Conservation (phyloP, 495 filamentous ascomycete genomes). For the Aspergillus egyptiacus region DNA sequence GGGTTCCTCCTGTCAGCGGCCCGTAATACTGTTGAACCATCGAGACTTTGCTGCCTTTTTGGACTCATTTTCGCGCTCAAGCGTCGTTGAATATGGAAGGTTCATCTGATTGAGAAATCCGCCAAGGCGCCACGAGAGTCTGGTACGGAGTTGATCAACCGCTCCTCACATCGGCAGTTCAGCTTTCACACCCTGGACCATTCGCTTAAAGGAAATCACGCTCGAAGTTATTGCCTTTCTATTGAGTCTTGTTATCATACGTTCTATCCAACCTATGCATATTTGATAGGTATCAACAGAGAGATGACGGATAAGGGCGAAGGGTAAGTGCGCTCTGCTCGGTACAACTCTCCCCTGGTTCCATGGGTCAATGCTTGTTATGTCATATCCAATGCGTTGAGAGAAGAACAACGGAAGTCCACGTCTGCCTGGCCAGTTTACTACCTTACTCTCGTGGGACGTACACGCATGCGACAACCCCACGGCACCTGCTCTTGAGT, state of each 20-base stretch:
- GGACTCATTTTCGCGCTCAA: neutral
- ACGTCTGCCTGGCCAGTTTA: neutral
- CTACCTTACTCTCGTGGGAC: too few species aligned
- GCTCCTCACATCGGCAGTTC: conserved; percentile 1
- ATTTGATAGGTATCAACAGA: conserved; percentile 6
- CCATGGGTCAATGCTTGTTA: conserved; percentile 6
- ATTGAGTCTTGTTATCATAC: neutral
- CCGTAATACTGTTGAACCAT: too few species aligned
- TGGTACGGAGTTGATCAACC: conserved; percentile 1
- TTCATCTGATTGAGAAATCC: neutral
- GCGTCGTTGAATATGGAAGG: conserved; percentile 3
- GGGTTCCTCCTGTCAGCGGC: too few species aligned
- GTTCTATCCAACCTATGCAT: conserved; percentile 2
- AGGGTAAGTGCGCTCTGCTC: conserved; percentile 19
- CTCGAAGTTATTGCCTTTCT: neutral
- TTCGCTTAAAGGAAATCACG: neutral
- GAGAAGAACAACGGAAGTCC: neutral
- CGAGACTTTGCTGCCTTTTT: too few species aligned
- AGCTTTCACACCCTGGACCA: neutral
- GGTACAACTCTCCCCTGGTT: conserved; percentile 5
- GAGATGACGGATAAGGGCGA: conserved; percentile 27
- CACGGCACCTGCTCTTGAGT: too few species aligned
- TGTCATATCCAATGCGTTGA: neutral
- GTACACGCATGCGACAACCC: too few species aligned
- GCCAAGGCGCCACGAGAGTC: conserved; percentile 13